Conservation (phyloP, 2,329 filamentous ascomycete genomes). For the Coleophoma crateriformis region DNA sequence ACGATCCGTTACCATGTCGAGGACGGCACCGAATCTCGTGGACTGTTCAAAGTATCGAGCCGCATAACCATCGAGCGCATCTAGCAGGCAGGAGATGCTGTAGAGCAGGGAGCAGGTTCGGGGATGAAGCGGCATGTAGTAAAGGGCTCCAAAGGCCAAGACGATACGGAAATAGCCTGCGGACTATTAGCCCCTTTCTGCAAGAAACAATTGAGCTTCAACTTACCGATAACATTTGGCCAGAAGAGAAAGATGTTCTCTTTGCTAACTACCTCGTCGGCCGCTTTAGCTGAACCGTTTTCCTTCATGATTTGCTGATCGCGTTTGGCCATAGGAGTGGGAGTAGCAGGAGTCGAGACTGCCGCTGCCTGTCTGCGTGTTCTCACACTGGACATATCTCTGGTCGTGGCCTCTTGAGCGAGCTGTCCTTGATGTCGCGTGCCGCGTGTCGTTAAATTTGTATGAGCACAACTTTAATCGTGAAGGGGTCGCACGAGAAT, state of each 20-base stretch:
- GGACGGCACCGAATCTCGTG: slow-evolving; percentile 89
- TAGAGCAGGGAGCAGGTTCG: slow-evolving; percentile 89
- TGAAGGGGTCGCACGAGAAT: too few relatives aligned
- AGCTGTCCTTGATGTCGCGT: background rate
- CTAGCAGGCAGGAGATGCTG: slow-evolving; percentile 88
- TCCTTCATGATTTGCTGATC: slow-evolving; percentile 33
- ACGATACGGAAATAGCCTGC: slow-evolving; percentile 73
- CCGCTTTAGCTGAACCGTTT: slow-evolving; percentile 35
- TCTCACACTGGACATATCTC: slow-evolving; percentile 24
- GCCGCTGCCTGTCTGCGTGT: slow-evolving; percentile 25
- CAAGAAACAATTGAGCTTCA: background rate
- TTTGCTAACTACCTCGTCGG: slow-evolving; percentile 30
- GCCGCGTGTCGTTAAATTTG: background rate
- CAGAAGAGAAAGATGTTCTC: slow-evolving; percentile 82
- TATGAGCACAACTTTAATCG: too few relatives aligned
- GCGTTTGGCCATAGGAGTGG: slow-evolving; percentile 17
- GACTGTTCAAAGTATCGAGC: slow-evolving; percentile 83
- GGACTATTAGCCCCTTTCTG: slow-evolving; percentile 9
- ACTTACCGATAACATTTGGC: slow-evolving; percentile 74
- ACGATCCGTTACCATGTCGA: slow-evolving; percentile 98
- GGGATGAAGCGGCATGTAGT: slow-evolving; percentile 99
- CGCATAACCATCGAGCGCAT: slow-evolving; percentile 92
- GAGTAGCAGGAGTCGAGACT: slow-evolving; percentile 19
- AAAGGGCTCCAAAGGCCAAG: slow-evolving; percentile 83
- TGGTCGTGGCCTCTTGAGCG: background rate